A percentile compares a stretch with the other conserved stretches of the same genome.
These are phyloP conservation scores for Phytophthora pseudosyringae DNA, from an alignment of 352 stramenopile genomes.

Conservation along the genomic window DNA sequence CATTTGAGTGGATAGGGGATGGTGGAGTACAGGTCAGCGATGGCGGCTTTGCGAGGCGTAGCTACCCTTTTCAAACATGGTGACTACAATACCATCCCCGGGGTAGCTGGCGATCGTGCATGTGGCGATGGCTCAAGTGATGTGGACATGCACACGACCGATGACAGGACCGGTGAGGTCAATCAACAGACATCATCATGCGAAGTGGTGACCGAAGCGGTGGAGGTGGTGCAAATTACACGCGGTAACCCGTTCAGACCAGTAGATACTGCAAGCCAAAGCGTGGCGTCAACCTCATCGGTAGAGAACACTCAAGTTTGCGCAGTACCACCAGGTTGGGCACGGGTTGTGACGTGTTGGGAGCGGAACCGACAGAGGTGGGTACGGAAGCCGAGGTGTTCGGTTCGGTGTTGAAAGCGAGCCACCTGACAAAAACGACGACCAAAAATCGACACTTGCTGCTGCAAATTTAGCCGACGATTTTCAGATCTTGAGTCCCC, in stretches of 20 bases:
- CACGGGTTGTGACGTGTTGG: background rate
- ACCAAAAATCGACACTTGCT: no score
- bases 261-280: no score
- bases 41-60: no score
- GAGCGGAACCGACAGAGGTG: background rate
- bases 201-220: background rate
- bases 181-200: background rate
- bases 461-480: background rate
- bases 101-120: background rate
- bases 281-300: no score
- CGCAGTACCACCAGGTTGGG: background rate
- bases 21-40: constrained; percentile 9
- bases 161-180: background rate
- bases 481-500: background rate
- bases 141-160: background rate
- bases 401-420: no score
- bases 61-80: constrained; percentile 16
- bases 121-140: background rate
- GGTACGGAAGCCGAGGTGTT: no score
- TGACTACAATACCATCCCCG: constrained; percentile 2
- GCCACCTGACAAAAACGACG: no score
- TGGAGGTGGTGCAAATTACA: no score
- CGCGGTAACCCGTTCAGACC: no score
- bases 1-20: constrained; percentile 17
- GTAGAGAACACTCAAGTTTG: background rate